Percentiles rank a stretch among this genome's conserved stretches.
Evolutionary conservation across 768 basidiomycete species (phyloP).

Genomic region (Naganishia randhawae): DNA sequence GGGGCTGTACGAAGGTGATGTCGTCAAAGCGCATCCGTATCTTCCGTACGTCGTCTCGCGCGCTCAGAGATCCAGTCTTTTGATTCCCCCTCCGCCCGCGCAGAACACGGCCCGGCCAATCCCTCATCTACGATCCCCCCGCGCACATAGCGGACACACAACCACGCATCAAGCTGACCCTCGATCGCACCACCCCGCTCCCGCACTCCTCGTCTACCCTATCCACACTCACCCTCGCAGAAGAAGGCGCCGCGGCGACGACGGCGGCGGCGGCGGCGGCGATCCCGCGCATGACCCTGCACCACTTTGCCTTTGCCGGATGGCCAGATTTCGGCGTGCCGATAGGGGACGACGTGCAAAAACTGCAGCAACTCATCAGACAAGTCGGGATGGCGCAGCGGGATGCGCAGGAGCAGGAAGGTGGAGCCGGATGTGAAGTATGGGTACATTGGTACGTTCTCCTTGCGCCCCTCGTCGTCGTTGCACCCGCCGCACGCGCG

Average conservation of each 20-base stretch:
- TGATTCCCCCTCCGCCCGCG: not conserved
- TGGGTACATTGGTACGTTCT: constrained; percentile 44
- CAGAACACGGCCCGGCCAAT: constrained; percentile 4
- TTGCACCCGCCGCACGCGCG: constrained; percentile 33
- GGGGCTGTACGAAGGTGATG: constrained; percentile 40
- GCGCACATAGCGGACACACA: not conserved
- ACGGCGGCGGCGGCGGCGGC: no score
- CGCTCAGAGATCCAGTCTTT: not conserved
- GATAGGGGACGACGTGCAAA: constrained; percentile 32
- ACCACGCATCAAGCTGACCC: constrained; percentile 2
- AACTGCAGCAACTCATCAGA: constrained; percentile 34
- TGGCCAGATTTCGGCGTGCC: constrained; percentile 51
- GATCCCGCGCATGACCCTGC: constrained; percentile 23
- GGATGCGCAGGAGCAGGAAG: constrained; percentile 27
- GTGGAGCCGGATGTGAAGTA: constrained; percentile 37
- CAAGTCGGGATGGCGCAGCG: constrained; percentile 26
- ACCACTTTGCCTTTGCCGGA: constrained; percentile 42
- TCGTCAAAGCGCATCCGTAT: constrained; percentile 49
- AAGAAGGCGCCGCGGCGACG: no score
- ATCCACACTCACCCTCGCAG: constrained; percentile 6
- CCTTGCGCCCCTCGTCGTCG: not conserved
- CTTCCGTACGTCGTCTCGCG: constrained; percentile 34
- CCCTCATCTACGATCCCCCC: constrained; percentile 14
- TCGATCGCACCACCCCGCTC: not conserved
- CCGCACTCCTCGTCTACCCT: not conserved